Evolutionary conservation across 768 basidiomycete genomes (phyloP).

Genomic region (Serendipita sp.): DNA sequence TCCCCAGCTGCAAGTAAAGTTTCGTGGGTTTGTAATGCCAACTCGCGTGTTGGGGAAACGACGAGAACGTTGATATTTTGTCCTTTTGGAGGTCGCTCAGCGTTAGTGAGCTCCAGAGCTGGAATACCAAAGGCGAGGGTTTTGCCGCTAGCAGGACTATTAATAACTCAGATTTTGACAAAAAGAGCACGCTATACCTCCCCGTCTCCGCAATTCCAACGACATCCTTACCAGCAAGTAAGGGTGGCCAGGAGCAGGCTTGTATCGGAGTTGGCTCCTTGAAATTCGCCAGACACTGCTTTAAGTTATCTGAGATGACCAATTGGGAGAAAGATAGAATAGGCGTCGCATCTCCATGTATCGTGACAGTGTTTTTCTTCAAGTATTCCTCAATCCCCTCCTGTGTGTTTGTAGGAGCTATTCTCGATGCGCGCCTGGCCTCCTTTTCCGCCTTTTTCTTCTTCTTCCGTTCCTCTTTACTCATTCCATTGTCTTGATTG

Average conservation of each 20-base stretch:
- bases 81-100: slow-evolving; percentile 18
- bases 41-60: slow-evolving; percentile 87
- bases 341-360: slow-evolving; percentile 44
- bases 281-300: slow-evolving; percentile 49
- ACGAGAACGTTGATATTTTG: slow-evolving; percentile 40
- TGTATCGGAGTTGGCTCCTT: slow-evolving; percentile 90
- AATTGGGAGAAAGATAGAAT: slow-evolving; percentile 62
- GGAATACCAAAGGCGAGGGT: slow-evolving; percentile 93
- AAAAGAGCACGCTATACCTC: slow-evolving; percentile 28
- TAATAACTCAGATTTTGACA: background rate
- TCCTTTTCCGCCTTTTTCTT: slow-evolving; percentile 15
- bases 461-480: slow-evolving; percentile 12
- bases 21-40: slow-evolving; percentile 89
- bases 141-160: slow-evolving; percentile 50
- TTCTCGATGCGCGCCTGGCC: background rate
- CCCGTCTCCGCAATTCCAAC: slow-evolving; percentile 97
- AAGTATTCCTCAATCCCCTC: slow-evolving; percentile 41
- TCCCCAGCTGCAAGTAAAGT: slow-evolving; percentile 59
- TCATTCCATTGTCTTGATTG: slow-evolving; percentile 11
- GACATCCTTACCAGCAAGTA: slow-evolving; percentile 67
- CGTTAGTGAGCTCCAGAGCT: slow-evolving; percentile 46
- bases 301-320: slow-evolving; percentile 44
- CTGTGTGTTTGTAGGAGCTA: too few relatives aligned
- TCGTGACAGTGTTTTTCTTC: slow-evolving; percentile 51
- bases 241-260: slow-evolving; percentile 85